Base-by-base conservation (phyloP, 1,284 basidiomycete genomes). In the Heliocybe sulcata region DNA sequence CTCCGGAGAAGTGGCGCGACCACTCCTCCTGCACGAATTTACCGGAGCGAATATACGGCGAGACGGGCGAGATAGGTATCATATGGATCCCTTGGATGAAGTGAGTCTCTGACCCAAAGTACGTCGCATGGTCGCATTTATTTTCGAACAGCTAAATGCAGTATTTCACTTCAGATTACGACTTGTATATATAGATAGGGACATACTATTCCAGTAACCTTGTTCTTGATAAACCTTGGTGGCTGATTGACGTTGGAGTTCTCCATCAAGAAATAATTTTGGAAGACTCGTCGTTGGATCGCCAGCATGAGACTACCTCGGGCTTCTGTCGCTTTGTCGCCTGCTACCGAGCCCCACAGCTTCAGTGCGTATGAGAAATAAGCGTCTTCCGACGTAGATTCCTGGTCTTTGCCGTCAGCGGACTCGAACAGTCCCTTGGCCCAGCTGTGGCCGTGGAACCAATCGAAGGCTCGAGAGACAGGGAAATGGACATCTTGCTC, bases 381-480 rank as follows among this genome's bases (percentile, higher is more conserved):
- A 6, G 47, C 47, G n/a, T 49, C 47, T 26, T 49, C 47, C 12
- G 47, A 49, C 11, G 47, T 49, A 4, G 47, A 49, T 22, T 49
- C 47, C n/a, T 49, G 20, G 47, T 49, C 47, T n/a, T 49, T 49
- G 20, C 47, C 47, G n/a, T 49, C 47, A 3, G 47, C 47, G 11
- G 47, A 49, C 47, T 49, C 47, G 27, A 49, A 49, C 47, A 49
- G 47, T 26, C 47, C 47, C 47, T 49, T 49, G 3, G 47, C 47
- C 47, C 47, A 49, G n/a, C 47, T 49, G 47, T 49, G 47, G 8
- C 47, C 47, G 47, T 49, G 47, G 27, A 49, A 49, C 47, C 47
- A 49, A n/a, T 49, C 47, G 47, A 49, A 49, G 3, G 47, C 47
- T 6, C 47, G 47, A 6, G 47, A 49, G 23, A 26, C 47, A 4